phyloP scores from a whole-genome alignment of 192 early-diverging fungal genomes.

The Pilaira anomala region DNA sequence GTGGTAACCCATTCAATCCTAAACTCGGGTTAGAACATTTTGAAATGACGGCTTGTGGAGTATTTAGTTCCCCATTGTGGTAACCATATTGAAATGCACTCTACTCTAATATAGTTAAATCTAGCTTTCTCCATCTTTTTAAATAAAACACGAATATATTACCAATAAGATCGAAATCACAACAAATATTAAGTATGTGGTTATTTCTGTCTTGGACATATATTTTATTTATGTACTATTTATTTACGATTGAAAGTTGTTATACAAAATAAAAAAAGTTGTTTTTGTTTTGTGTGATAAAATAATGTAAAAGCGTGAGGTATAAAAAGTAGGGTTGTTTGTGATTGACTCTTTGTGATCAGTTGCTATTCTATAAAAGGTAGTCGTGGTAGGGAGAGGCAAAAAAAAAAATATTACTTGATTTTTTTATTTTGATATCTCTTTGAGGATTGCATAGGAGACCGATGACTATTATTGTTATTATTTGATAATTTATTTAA shows the following conservation, averaged over 20 bases:
- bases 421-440: background rate
- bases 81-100: slow-evolving; percentile 59
- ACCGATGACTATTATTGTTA: slow-evolving; percentile 6
- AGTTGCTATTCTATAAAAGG: background rate
- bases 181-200: slow-evolving; percentile 7
- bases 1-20: slow-evolving; percentile 39
- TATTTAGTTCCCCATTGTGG: slow-evolving; percentile 60
- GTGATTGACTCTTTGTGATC: background rate
- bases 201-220: background rate
- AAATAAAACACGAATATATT: background rate
- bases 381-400: background rate
- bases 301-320: background rate
- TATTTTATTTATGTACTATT: background rate
- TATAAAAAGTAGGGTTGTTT: background rate
- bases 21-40: slow-evolving; percentile 26
- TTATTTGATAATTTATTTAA: slow-evolving; percentile 3
- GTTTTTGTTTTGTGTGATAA: no score
- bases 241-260: background rate
- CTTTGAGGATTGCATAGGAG: no score
- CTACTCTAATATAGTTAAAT: background rate
- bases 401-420: background rate
- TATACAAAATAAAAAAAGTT: background rate
- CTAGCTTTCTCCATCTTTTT: background rate
- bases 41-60: slow-evolving; percentile 51
- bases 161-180: slow-evolving; percentile 9